Evolutionary conservation across 2,329 filamentous ascomycete genomes (phyloP).

Genomic region (Phialophora chinensis): DNA sequence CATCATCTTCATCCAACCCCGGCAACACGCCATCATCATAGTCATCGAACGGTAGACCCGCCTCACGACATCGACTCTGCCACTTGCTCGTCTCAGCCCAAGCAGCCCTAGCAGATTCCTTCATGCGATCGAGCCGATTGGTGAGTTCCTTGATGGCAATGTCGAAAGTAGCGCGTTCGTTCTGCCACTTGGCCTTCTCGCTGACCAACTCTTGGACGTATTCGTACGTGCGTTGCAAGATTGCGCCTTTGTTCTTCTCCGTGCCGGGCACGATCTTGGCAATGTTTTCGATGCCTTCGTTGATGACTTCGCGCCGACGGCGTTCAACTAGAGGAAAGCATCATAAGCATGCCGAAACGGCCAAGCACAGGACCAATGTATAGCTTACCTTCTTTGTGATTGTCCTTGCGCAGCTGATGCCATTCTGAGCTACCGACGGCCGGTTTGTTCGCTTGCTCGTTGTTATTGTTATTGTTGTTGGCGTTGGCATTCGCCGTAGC

Average conservation of each 20-base stretch:
- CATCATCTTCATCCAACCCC: constrained; percentile 29
- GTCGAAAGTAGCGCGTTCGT: constrained; percentile 53
- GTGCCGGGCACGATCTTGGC: constrained; percentile 97
- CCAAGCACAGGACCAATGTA: background rate
- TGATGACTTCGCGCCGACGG: constrained; percentile 95
- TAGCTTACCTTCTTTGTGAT: constrained; percentile 88
- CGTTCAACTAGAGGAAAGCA: constrained; percentile 75
- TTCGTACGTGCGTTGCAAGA: constrained; percentile 87
- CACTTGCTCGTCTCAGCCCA: constrained; percentile 80
- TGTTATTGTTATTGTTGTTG: constrained; percentile 6
- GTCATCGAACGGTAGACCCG: constrained; percentile 56
- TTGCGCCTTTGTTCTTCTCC: constrained; percentile 99
- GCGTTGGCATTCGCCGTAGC: constrained; percentile 42
- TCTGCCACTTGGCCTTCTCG: constrained; percentile 43
- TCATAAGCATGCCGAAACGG: background rate
- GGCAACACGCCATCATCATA: constrained; percentile 44
- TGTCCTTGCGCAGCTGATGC: constrained; percentile 96
- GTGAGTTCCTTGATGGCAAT: constrained; percentile 79
- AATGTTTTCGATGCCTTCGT: constrained; percentile 97
- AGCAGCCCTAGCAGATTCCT: constrained; percentile 85
- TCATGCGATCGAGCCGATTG: constrained; percentile 91
- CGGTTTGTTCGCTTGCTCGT: constrained; percentile 66
- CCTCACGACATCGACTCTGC: constrained; percentile 54
- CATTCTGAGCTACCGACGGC: constrained; percentile 96
- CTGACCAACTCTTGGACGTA: constrained; percentile 82